phyloP scores from a whole-genome alignment of 2,329 filamentous ascomycete species.

The Lomentospora prolificans region DNA sequence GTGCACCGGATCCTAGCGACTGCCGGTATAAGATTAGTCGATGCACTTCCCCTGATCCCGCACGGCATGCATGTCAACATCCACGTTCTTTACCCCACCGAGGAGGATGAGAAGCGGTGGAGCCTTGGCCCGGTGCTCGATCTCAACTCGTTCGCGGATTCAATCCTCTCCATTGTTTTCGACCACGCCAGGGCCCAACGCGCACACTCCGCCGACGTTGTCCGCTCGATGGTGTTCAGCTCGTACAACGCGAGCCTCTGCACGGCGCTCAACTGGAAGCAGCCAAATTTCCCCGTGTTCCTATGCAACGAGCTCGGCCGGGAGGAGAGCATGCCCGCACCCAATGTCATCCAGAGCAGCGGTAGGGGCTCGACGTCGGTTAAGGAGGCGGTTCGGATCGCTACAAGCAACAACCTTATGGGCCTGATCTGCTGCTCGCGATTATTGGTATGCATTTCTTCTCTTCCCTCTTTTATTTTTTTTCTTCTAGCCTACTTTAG shows the following conservation, averaged over 20 bases:
- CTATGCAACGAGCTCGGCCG: slow-evolving; percentile 85
- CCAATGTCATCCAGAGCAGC: slow-evolving; percentile 37
- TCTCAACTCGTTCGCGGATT: slow-evolving; percentile 79
- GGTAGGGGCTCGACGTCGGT: slow-evolving; percentile 73
- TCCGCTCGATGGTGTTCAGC: slow-evolving; percentile 85
- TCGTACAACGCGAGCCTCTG: slow-evolving; percentile 87
- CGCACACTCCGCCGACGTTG: slow-evolving; percentile 57
- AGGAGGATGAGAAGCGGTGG: slow-evolving; percentile 59
- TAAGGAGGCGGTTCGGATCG: slow-evolving; percentile 88
- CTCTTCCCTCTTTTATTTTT: neutral
- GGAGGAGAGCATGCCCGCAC: slow-evolving; percentile 34
- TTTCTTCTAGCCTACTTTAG: slow-evolving; percentile 13
- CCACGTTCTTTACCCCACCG: slow-evolving; percentile 79
- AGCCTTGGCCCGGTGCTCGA: slow-evolving; percentile 67
- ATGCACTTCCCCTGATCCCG: slow-evolving; percentile 67
- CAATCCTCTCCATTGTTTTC: slow-evolving; percentile 76
- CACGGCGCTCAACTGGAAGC: slow-evolving; percentile 96
- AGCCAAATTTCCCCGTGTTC: slow-evolving; percentile 95
- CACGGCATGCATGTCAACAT: slow-evolving; percentile 78
- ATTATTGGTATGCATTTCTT: slow-evolving; percentile 57
- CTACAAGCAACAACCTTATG: slow-evolving; percentile 97
- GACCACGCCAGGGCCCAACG: slow-evolving; percentile 69
- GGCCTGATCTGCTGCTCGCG: slow-evolving; percentile 83
- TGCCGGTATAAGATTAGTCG: slow-evolving; percentile 69
- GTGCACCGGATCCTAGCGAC: slow-evolving; percentile 64